These are phyloP conservation scores for Flaveria trinervia DNA, from an alignment of 129 eudicot species.

Conservation along the genomic window DNA sequence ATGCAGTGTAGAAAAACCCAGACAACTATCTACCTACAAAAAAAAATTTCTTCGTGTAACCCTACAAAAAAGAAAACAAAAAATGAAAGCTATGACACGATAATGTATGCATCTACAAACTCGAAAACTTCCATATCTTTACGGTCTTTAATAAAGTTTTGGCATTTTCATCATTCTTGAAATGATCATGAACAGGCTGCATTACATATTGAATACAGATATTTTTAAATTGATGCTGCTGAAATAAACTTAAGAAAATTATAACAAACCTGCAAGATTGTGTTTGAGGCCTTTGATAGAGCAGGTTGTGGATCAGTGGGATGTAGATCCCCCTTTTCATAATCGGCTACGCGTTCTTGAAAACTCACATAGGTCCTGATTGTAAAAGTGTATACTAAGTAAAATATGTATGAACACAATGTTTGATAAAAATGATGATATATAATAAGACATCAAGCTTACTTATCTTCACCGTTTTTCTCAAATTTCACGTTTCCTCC, in stretches of 20 bases:
- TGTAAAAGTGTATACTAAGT: background rate
- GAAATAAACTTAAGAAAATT: background rate
- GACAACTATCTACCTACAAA: background rate
- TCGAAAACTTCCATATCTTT: background rate
- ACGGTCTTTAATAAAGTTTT: background rate
- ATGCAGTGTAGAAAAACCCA: background rate
- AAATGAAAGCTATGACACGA: background rate
- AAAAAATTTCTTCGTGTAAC: background rate
- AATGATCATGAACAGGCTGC: conserved; percentile 15
- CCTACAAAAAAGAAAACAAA: background rate
- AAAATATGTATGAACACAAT: background rate
- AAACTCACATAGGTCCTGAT: conserved; percentile 47
- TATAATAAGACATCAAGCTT: conserved; percentile 23
- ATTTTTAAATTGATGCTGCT: background rate
- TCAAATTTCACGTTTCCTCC: too few relatives aligned
- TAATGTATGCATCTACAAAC: background rate
- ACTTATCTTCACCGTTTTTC: conserved; percentile 56
- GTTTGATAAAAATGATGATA: background rate
- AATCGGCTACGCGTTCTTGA: conserved; percentile 47
- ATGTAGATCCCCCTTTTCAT: conserved; percentile 54
- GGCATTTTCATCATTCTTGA: background rate
- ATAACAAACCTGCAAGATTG: conserved; percentile 50
- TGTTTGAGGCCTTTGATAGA: conserved; percentile 57
- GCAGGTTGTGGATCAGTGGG: conserved; percentile 64
- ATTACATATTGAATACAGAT: background rate